A percentile compares a stretch with the other conserved stretches of the same genome.
phyloP scores from a whole-genome alignment of 805 yeast genomes.

The Metschnikowia matae region DNA sequence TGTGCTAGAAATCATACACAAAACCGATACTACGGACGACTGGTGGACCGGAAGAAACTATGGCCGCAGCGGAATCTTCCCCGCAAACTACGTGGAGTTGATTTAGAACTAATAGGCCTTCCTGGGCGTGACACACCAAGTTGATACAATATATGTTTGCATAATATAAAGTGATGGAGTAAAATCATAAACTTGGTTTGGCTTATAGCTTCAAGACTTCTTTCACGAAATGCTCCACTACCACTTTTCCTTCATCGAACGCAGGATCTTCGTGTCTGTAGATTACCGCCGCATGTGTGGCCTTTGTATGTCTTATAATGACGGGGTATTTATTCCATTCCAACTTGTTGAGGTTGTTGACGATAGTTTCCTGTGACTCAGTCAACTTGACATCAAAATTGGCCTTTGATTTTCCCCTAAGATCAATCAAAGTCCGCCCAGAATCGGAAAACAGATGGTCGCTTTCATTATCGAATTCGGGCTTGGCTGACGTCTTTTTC shows the following conservation, averaged over 20 bases:
- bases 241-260: slow-evolving; percentile 66
- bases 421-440: slow-evolving; percentile 6
- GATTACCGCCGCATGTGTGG: slow-evolving; percentile 80
- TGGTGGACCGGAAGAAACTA: slow-evolving; percentile 98
- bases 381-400: slow-evolving; percentile 11
- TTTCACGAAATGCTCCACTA: slow-evolving; percentile 60
- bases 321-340: slow-evolving; percentile 16
- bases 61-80: slow-evolving; percentile 88
- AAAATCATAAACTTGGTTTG: background rate
- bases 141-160: background rate
- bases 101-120: slow-evolving; percentile 28
- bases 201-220: slow-evolving; percentile 20
- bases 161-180: background rate
- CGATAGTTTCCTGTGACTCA: slow-evolving; percentile 7
- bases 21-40: slow-evolving; percentile 84
- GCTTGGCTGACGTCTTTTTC: slow-evolving; percentile 1
- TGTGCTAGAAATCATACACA: slow-evolving; percentile 78
- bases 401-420: slow-evolving; percentile 10
- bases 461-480: background rate
- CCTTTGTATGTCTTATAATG: slow-evolving; percentile 53
- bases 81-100: slow-evolving; percentile 92
- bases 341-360: slow-evolving; percentile 9
- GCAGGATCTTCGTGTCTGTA: slow-evolving; percentile 50
- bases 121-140: no score
- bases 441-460: background rate